Base-by-base conservation (phyloP, 2,329 filamentous ascomycete species). In the Phaeosphaeria sp. region DNA sequence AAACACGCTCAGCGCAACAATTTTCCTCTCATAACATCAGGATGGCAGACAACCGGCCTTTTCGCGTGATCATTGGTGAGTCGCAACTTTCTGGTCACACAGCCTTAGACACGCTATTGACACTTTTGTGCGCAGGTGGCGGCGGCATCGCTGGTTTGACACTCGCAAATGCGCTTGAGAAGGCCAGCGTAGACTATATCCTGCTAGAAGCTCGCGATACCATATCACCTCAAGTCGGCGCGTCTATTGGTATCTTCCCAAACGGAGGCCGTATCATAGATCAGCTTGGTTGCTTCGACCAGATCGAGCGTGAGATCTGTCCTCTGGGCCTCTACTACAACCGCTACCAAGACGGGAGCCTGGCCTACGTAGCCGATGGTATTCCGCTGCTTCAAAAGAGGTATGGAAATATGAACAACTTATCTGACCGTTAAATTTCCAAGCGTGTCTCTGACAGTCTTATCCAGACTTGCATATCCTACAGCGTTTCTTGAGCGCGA, bases 231-330 rank as follows among this genome's bases (percentile, higher is more conserved):
- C 52, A 57, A 18, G 49, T 62, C 11, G 65, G 65, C 9, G 65
- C 65, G 2, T 62, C 56, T 20, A 62, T 67, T 22, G 65, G 55
- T 18, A 39, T 67, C 17, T 55, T 51, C 6, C 55, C 65, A 11
- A 63, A 66, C 46, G 61, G 61, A 6, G 27, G 27, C 15, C 57
- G 63, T 21, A 60, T 67, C 7, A n/a, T 67, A 13, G 63, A 66
- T 43, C 65, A 67, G 36, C 53, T 67, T 6, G 65, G 62, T 11
- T 56, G 44, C 36, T 58, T 48, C 22, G 46, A 58, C 5, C 3
- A 20, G 7, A 36, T 59, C 18, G 42, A 20, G 18, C 41, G 43
- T n/a, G 39, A 49, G n/a, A 52, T 44, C 23, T 42, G 22, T 27
- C 39, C 42, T 25, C 30, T 55, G 11, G n/a, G 23, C 10, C 10